Percentiles rank a stretch among this genome's conserved stretches.
Evolutionary conservation across 2,329 filamentous ascomycete species (phyloP).

Genomic region (Claviceps capensis): DNA sequence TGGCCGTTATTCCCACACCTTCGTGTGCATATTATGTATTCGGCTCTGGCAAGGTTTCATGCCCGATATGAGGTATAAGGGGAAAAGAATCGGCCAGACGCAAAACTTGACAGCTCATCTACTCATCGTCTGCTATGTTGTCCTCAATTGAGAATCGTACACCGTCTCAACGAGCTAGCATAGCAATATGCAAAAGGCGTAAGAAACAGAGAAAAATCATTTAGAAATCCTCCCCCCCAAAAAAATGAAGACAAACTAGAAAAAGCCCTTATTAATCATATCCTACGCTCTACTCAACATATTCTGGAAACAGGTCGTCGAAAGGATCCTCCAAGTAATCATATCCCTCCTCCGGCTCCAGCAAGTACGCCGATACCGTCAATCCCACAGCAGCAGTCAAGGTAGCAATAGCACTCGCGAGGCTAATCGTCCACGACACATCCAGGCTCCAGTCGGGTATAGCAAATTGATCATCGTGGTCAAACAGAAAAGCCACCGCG

Average conservation of each 20-base stretch:
- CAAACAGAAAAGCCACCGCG: conserved; percentile 73
- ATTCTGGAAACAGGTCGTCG: conserved; percentile 23
- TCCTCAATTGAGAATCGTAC: too few species aligned
- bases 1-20: too few species aligned
- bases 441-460: conserved; percentile 69
- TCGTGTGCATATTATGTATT: too few species aligned
- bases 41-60: too few species aligned
- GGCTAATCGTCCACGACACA: conserved; percentile 61
- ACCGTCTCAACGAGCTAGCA: background rate
- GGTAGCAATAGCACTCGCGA: conserved; percentile 39
- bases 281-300: too few species aligned
- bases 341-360: conserved; percentile 77
- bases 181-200: background rate
- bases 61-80: too few species aligned
- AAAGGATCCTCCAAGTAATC: conserved; percentile 45
- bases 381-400: conserved; percentile 44
- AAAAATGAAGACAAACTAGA: background rate
- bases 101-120: too few species aligned
- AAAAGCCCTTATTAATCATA: background rate
- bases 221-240: too few species aligned
- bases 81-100: too few species aligned
- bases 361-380: conserved; percentile 49
- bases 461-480: conserved; percentile 72
- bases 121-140: too few species aligned
- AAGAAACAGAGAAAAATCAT: background rate